phyloP scores from a whole-genome alignment of 2,329 filamentous ascomycete species.

The Zymoseptoria passerinii region DNA sequence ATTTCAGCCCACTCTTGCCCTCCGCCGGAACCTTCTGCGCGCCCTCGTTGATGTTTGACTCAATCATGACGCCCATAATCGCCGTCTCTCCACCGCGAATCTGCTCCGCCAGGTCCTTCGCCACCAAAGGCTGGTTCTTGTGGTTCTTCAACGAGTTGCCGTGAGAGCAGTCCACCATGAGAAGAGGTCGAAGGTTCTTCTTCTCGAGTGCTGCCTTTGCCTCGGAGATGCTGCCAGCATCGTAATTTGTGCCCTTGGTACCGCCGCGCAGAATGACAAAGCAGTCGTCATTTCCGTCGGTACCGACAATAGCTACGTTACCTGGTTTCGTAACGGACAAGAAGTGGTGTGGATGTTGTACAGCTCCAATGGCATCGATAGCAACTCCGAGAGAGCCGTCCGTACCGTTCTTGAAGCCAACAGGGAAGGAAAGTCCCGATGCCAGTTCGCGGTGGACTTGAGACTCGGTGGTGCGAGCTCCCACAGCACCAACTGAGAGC shows the following conservation, averaged over 20 bases:
- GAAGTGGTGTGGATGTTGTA: constrained; percentile 90
- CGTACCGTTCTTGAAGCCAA: constrained; percentile 99
- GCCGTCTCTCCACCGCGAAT: constrained; percentile 72
- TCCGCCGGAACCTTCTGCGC: constrained; percentile 86
- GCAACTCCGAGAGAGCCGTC: constrained; percentile 84
- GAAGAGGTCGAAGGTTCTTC: constrained; percentile 59
- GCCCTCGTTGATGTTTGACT: constrained; percentile 92
- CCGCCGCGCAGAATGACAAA: constrained; percentile 93
- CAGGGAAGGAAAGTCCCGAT: constrained; percentile 88
- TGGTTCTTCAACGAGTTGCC: constrained; percentile 82
- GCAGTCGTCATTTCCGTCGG: constrained; percentile 90
- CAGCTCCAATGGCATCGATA: constrained; percentile 90
- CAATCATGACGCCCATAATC: constrained; percentile 98
- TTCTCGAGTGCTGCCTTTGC: constrained; percentile 72
- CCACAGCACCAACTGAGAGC: constrained; percentile 84
- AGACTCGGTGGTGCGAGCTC: constrained; percentile 91
- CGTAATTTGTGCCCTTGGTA: constrained; percentile 89
- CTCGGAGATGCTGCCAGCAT: constrained; percentile 71
- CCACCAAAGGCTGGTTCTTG: constrained; percentile 94
- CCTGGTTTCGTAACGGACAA: constrained; percentile 95
- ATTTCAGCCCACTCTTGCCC: constrained; percentile 75
- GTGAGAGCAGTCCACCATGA: constrained; percentile 98
- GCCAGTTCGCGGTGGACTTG: constrained; percentile 93
- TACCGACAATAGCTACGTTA: constrained; percentile 88
- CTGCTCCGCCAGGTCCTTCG: constrained; percentile 70